phyloP scores from a whole-genome alignment of 1,284 basidiomycete genomes.

The Tilletiopsis washingtonensis region DNA sequence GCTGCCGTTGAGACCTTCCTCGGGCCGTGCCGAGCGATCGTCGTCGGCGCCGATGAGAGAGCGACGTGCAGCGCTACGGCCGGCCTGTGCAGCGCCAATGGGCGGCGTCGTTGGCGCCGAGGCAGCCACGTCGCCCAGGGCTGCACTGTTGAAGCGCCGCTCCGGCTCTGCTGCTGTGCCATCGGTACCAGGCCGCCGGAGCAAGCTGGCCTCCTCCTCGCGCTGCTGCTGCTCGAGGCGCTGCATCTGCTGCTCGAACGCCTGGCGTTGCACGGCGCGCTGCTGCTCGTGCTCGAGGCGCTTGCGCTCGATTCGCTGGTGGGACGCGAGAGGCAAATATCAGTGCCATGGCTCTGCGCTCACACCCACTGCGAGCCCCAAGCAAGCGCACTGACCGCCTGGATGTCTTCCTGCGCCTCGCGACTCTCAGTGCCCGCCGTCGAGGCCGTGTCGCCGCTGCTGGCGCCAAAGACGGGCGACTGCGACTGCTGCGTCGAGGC shows the following conservation, averaged over 20 bases:
- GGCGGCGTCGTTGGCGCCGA: constrained; percentile 25
- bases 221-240: constrained; percentile 29
- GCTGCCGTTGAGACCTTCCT: constrained; percentile 16
- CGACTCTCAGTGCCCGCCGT: too few species aligned
- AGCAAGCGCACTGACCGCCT: too few species aligned
- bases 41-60: constrained; percentile 5
- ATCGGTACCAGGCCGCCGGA: constrained; percentile 15
- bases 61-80: neutral
- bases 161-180: neutral
- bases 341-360: too few species aligned
- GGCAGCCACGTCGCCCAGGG: too few species aligned
- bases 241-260: constrained; percentile 32
- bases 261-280: constrained; percentile 28
- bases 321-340: too few species aligned
- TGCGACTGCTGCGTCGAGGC: too few species aligned
- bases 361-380: too few species aligned
- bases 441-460: too few species aligned
- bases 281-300: constrained; percentile 33
- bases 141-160: neutral
- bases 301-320: constrained; percentile 23
- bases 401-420: too few species aligned
- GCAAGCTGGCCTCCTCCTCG: constrained; percentile 25
- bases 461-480: too few species aligned
- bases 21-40: constrained; percentile 6
- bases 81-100: constrained; percentile 9